Percentiles rank a stretch among this genome's conserved stretches.
Conservation (phyloP, 805 yeast genomes). For the Wickerhamiella sorbophila region DNA sequence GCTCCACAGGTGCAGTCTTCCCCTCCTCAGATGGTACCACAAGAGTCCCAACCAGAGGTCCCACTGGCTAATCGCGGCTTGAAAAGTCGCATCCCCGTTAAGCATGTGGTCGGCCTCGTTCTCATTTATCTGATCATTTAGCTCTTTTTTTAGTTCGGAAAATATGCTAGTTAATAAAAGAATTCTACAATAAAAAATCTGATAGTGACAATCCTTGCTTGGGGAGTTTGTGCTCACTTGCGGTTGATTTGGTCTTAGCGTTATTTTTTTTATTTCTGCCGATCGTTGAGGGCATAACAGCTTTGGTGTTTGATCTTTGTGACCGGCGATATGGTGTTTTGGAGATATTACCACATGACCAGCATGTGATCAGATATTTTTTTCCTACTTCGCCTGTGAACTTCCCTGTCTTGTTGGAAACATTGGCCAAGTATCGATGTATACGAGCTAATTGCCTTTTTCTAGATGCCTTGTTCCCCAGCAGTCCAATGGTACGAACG, state of each 20-base stretch:
- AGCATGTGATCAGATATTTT: not conserved
- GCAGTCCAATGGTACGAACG: conserved; percentile 2
- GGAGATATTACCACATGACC: not conserved
- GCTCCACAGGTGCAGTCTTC: not conserved
- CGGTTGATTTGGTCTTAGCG: no score
- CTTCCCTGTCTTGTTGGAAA: conserved; percentile 6
- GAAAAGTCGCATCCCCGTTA: not conserved
- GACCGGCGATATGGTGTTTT: not conserved
- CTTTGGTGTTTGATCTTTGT: not conserved
- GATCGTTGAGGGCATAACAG: not conserved
- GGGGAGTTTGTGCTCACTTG: not conserved
- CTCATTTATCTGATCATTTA: not conserved
- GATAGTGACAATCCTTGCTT: not conserved
- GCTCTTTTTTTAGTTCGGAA: not conserved
- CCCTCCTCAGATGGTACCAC: not conserved
- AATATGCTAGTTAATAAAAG: not conserved
- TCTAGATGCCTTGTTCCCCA: conserved; percentile 8
- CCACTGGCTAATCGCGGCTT: not conserved
- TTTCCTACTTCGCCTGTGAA: not conserved
- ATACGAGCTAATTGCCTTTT: conserved; percentile 4
- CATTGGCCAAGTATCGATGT: conserved; percentile 8
- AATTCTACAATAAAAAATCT: not conserved
- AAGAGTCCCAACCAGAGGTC: not conserved
- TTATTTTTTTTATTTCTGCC: not conserved
- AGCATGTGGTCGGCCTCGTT: not conserved